Conservation (phyloP, 2,329 filamentous ascomycete genomes). For the Endoconidiophora laricicola region DNA sequence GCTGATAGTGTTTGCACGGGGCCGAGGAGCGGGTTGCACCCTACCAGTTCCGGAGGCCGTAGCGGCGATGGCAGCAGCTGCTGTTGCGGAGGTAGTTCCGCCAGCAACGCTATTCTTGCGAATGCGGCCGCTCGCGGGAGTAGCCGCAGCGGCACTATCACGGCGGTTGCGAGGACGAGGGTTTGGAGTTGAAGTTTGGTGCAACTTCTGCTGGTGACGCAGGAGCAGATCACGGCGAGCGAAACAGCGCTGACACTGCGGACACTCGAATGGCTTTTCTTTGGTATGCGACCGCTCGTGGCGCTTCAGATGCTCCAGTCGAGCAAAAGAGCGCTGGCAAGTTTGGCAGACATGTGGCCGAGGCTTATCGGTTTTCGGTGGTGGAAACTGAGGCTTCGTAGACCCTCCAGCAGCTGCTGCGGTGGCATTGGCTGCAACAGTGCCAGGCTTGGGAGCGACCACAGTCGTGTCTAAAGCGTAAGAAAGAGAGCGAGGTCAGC, state of each 20-base stretch:
- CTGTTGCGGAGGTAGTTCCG: conserved; percentile 31
- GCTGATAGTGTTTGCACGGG: conserved; percentile 88
- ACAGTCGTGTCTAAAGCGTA: not conserved
- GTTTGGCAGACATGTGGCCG: conserved; percentile 86
- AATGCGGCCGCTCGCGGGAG: conserved; percentile 48
- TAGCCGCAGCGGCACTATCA: conserved; percentile 67
- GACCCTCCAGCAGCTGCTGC: conserved; percentile 19
- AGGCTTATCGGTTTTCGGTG: conserved; percentile 93
- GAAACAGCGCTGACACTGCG: conserved; percentile 87
- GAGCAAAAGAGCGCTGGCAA: conserved; percentile 81
- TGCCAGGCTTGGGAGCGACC: conserved; percentile 16
- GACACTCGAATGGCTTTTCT: conserved; percentile 96
- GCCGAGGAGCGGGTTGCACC: conserved; percentile 29
- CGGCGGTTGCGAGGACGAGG: conserved; percentile 74
- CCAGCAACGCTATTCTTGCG: conserved; percentile 84
- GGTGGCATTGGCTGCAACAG: conserved; percentile 34
- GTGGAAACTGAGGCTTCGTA: conserved; percentile 39
- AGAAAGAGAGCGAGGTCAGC: too few species aligned
- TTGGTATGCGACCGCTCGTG: conserved; percentile 98
- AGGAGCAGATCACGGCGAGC: conserved; percentile 81
- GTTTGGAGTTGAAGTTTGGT: conserved; percentile 79
- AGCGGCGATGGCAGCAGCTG: conserved; percentile 39
- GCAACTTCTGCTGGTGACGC: conserved; percentile 94
- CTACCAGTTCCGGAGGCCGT: not conserved
- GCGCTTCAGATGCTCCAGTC: conserved; percentile 88